Evolutionary conservation across 768 basidiomycete genomes (phyloP).

Genomic region (Holtermanniella nyarrowii): DNA sequence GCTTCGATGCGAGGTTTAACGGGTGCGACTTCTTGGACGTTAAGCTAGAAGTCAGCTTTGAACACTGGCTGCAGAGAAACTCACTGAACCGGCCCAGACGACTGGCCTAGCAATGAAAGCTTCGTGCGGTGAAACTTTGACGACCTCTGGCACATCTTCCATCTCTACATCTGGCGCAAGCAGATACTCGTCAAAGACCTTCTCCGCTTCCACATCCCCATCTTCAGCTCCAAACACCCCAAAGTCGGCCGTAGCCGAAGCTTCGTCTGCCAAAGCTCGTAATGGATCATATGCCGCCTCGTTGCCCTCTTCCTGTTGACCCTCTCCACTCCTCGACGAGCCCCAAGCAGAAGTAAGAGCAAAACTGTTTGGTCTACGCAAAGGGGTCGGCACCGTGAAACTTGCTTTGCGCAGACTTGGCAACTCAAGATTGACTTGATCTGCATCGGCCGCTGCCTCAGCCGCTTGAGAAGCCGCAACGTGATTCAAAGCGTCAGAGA

Average conservation of each 20-base stretch:
- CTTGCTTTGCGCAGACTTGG: neutral
- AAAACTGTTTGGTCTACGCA: slow-evolving; percentile 1
- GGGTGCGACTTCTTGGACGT: slow-evolving; percentile 1
- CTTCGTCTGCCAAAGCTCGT: neutral
- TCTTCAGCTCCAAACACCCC: neutral
- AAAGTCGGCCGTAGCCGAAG: neutral
- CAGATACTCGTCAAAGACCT: slow-evolving; percentile 2
- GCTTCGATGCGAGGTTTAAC: slow-evolving; percentile 9
- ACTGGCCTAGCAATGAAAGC: slow-evolving; percentile 16
- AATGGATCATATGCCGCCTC: neutral
- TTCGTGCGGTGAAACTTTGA: neutral
- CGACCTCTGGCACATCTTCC: slow-evolving; percentile 1
- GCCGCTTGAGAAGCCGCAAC: neutral
- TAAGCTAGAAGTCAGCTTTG: neutral
- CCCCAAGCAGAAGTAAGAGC: slow-evolving; percentile 27
- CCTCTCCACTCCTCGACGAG: neutral
- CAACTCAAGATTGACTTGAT: neutral
- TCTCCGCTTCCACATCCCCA: slow-evolving; percentile 4
- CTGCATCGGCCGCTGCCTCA: neutral
- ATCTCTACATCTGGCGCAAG: neutral
- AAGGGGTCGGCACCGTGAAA: neutral
- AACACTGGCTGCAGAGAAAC: slow-evolving; percentile 3
- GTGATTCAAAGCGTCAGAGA: neutral
- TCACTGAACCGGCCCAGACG: slow-evolving; percentile 30
- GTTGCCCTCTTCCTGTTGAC: neutral